phyloP scores from a whole-genome alignment of 495 filamentous ascomycete species.

The Penicillium salamii region DNA sequence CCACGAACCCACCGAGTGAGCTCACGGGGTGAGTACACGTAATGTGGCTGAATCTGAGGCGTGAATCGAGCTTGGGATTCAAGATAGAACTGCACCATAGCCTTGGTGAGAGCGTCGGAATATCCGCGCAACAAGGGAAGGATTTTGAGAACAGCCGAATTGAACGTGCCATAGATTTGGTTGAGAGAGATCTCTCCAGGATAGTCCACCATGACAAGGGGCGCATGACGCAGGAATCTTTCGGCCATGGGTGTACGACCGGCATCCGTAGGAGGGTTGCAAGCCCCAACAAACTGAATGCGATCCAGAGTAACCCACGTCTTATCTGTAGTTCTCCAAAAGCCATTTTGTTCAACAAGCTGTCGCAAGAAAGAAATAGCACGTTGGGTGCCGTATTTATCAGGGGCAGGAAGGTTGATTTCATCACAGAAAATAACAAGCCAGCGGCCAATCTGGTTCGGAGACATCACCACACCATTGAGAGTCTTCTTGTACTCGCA shows the following conservation, averaged over 20 bases:
- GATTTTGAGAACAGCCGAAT: slow-evolving; percentile 92
- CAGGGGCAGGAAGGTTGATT: slow-evolving; percentile 97
- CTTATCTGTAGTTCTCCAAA: slow-evolving; percentile 97
- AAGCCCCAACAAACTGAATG: slow-evolving; percentile 98
- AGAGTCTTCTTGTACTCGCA: slow-evolving; percentile 99
- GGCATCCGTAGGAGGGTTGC: slow-evolving; percentile 98
- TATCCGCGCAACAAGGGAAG: slow-evolving; percentile 93
- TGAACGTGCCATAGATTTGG: slow-evolving; percentile 99
- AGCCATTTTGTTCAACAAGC: slow-evolving; percentile 96
- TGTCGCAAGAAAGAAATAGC: slow-evolving; percentile 96
- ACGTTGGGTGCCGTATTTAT: slow-evolving; percentile 95
- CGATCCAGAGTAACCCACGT: slow-evolving; percentile 96
- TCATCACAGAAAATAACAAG: slow-evolving; percentile 98
- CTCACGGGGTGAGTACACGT: slow-evolving; percentile 98
- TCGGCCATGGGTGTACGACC: slow-evolving; percentile 92
- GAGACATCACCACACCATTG: slow-evolving; percentile 92
- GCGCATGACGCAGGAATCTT: slow-evolving; percentile 90
- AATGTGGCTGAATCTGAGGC: slow-evolving; percentile 93
- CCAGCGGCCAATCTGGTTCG: slow-evolving; percentile 95
- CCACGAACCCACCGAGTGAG: slow-evolving; percentile 96
- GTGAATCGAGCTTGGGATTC: slow-evolving; percentile 94
- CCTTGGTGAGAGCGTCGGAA: slow-evolving; percentile 88
- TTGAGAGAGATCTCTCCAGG: slow-evolving; percentile 89
- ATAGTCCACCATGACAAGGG: slow-evolving; percentile 98
- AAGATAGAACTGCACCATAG: slow-evolving; percentile 95